Conservation (phyloP, 2,329 filamentous ascomycete genomes). For the Clarireedia monteithiana region DNA sequence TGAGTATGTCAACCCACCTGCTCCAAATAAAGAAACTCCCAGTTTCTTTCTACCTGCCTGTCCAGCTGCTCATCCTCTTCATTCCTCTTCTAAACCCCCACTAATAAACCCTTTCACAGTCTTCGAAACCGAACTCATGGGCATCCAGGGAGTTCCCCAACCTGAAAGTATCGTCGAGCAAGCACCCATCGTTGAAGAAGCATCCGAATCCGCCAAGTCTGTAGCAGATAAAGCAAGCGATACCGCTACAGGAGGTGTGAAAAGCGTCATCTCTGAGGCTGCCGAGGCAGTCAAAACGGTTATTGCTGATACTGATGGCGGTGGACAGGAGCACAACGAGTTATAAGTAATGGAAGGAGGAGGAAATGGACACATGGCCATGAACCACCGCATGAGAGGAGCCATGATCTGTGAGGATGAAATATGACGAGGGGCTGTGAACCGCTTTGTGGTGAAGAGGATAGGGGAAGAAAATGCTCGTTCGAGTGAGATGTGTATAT, state of each 20-base stretch:
- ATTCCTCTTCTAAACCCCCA: not conserved
- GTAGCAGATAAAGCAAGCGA: constrained; percentile 19
- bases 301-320: constrained; percentile 46
- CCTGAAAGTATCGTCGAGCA: constrained; percentile 6
- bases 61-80: not conserved
- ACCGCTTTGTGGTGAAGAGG: not conserved
- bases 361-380: constrained; percentile 6
- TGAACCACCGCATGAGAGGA: constrained; percentile 5
- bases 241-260: constrained; percentile 24
- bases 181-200: not conserved
- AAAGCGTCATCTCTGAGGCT: constrained; percentile 41
- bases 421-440: not conserved
- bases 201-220: constrained; percentile 22
- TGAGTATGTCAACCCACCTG: constrained; percentile 46
- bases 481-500: not conserved
- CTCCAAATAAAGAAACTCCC: not conserved
- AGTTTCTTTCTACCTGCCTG: too few relatives aligned
- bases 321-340: constrained; percentile 51
- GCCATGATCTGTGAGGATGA: constrained; percentile 7
- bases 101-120: constrained; percentile 36
- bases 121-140: constrained; percentile 86
- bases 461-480: too few relatives aligned
- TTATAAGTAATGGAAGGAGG: constrained; percentile 34
- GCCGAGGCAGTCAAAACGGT: constrained; percentile 45
- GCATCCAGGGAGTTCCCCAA: constrained; percentile 61